phyloP scores from a whole-genome alignment of 495 filamentous ascomycete genomes.

The Penicillium desertorum region DNA sequence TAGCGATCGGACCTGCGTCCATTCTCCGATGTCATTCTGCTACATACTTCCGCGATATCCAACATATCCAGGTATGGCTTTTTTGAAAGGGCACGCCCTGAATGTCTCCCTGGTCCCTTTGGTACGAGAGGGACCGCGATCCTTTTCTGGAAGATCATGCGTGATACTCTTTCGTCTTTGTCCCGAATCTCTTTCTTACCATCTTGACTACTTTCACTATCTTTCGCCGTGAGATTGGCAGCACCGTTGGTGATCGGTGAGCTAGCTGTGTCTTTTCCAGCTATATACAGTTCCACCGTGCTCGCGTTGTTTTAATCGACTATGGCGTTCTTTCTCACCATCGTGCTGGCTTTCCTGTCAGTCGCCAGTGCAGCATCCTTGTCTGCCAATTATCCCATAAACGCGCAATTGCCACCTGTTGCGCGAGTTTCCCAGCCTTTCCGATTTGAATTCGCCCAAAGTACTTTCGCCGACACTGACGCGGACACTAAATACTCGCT shows the following conservation, averaged over 20 bases:
- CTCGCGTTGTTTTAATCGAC: conserved; percentile 20
- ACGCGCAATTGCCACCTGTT: conserved; percentile 74
- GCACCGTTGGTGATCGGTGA: conserved; percentile 14
- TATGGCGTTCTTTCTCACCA: conserved; percentile 35
- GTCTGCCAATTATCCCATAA: conserved; percentile 64
- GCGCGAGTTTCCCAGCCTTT: conserved; percentile 64
- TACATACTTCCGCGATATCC: conserved; percentile 46
- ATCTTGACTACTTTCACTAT: conserved; percentile 16
- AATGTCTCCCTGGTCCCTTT: conserved; percentile 40
- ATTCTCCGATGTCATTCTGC: conserved; percentile 35
- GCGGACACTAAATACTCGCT: conserved; percentile 61
- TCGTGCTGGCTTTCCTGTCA: conserved; percentile 35
- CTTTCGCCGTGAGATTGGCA: conserved; percentile 8
- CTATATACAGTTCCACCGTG: conserved; percentile 15
- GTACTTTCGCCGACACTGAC: conserved; percentile 61
- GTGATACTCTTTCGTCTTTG: conserved; percentile 22
- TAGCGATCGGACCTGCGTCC: conserved; percentile 20
- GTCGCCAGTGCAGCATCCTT: conserved; percentile 44
- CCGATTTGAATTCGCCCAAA: conserved; percentile 64
- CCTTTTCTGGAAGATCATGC: conserved; percentile 24
- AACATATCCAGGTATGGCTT: conserved; percentile 52
- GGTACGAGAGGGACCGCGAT: conserved; percentile 31
- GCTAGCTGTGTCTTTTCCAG: conserved; percentile 20
- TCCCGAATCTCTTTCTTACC: conserved; percentile 21
- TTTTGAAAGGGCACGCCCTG: conserved; percentile 37